Conservation (phyloP, 768 basidiomycete genomes). For the Lactifluus hygrophoroides region DNA sequence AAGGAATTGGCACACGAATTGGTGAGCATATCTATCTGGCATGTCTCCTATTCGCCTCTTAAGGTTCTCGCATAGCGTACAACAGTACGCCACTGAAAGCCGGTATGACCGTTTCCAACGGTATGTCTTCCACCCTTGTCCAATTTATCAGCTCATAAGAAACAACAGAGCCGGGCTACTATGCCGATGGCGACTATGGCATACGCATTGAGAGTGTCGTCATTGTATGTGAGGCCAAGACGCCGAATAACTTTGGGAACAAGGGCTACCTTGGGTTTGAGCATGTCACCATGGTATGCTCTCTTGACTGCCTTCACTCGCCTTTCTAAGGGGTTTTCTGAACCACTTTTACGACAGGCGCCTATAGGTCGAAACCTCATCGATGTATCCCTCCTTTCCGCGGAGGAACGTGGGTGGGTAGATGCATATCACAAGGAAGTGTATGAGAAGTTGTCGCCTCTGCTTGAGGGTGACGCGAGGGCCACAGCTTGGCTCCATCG, state of each 20-base stretch:
- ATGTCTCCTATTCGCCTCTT: not conserved
- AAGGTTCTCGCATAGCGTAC: conserved; percentile 34
- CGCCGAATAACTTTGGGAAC: conserved; percentile 68
- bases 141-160: not conserved
- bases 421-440: conserved; percentile 77
- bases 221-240: conserved; percentile 61
- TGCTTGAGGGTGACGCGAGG: conserved; percentile 52
- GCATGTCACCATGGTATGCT: conserved; percentile 73
- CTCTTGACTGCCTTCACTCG: not conserved
- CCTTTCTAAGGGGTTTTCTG: not conserved
- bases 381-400: conserved; percentile 50
- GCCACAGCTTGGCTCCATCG: conserved; percentile 56
- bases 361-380: conserved; percentile 86
- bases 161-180: conserved; percentile 78
- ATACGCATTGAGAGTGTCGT: conserved; percentile 91
- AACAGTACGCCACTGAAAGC: conserved; percentile 65
- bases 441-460: conserved; percentile 60
- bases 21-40: conserved; percentile 25
- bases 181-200: conserved; percentile 83
- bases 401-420: conserved; percentile 72
- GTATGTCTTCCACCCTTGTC: conserved; percentile 25
- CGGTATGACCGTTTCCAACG: conserved; percentile 88
- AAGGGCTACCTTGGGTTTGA: conserved; percentile 84
- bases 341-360: conserved; percentile 34
- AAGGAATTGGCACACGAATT: conserved; percentile 50